Conservation (phyloP, 495 filamentous ascomycete genomes). For the Talaromyces liani region DNA sequence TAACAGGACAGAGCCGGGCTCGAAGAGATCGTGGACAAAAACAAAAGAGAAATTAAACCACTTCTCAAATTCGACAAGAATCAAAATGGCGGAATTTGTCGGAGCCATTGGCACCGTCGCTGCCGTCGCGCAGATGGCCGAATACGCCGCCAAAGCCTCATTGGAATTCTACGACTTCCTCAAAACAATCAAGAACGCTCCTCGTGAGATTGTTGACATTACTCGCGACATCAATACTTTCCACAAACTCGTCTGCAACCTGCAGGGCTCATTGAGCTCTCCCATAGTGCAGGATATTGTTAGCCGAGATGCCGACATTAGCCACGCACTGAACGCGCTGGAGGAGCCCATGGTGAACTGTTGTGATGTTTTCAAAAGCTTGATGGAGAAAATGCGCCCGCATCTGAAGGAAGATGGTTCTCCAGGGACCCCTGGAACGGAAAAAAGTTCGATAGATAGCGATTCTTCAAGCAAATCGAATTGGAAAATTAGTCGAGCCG, state of each 20-base stretch:
- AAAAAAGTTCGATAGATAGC: no score
- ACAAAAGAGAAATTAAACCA: no score
- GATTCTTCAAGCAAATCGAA: not conserved
- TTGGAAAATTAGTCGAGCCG: not conserved
- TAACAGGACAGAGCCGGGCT: no score
- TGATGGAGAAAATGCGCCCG: not conserved
- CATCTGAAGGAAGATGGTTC: not conserved
- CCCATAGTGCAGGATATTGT: not conserved
- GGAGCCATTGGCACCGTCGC: not conserved
- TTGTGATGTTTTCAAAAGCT: not conserved
- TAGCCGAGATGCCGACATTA: not conserved
- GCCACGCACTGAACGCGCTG: not conserved
- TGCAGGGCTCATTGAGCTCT: not conserved
- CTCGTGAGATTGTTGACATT: not conserved
- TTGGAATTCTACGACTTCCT: slow-evolving; percentile 1
- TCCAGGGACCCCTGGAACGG: no score
- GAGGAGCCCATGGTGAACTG: not conserved
- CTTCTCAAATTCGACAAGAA: no score
- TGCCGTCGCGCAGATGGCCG: not conserved
- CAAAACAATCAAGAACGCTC: not conserved
- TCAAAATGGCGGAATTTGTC: not conserved
- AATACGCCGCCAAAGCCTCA: not conserved
- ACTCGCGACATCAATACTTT: slow-evolving; percentile 3
- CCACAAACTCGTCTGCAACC: slow-evolving; percentile 4
- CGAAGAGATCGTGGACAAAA: no score